phyloP scores from a whole-genome alignment of 2,329 filamentous ascomycete genomes.

The Zymoseptoria tritici region DNA sequence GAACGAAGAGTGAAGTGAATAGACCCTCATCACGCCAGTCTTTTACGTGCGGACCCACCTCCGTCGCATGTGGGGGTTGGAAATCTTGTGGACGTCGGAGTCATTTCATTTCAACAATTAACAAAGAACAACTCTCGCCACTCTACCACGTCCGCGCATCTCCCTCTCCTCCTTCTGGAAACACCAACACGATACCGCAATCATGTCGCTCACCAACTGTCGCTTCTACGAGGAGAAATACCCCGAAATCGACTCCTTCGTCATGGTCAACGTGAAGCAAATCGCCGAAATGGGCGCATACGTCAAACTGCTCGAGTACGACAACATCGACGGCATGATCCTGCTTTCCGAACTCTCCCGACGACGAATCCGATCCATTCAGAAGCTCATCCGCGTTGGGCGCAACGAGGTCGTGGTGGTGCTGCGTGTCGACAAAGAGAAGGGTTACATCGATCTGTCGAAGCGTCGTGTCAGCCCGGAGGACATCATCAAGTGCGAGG shows the following conservation, averaged over 20 bases:
- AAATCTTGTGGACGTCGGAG: not conserved
- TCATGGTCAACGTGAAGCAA: constrained; percentile 99
- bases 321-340: constrained; percentile 99
- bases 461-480: constrained; percentile 97
- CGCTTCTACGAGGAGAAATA: constrained; percentile 98
- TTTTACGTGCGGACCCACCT: too few species aligned
- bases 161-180: not conserved
- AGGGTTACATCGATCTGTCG: constrained; percentile 96
- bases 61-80: not conserved
- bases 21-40: too few species aligned
- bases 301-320: constrained; percentile 98
- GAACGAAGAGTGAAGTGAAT: not conserved
- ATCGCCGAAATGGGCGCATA: constrained; percentile 99
- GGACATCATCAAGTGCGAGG: constrained; percentile 96
- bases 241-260: constrained; percentile 97
- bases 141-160: not conserved
- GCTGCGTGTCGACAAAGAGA: constrained; percentile 98
- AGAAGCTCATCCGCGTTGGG: constrained; percentile 96
- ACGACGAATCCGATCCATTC: constrained; percentile 96
- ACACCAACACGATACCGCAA: constrained; percentile 41
- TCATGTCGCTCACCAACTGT: constrained; percentile 91
- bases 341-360: constrained; percentile 93
- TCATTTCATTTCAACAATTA: not conserved
- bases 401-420: constrained; percentile 98
- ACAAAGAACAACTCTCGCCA: not conserved